Conservation (phyloP, 441 rosid species). For the Populus hybrid region DNA sequence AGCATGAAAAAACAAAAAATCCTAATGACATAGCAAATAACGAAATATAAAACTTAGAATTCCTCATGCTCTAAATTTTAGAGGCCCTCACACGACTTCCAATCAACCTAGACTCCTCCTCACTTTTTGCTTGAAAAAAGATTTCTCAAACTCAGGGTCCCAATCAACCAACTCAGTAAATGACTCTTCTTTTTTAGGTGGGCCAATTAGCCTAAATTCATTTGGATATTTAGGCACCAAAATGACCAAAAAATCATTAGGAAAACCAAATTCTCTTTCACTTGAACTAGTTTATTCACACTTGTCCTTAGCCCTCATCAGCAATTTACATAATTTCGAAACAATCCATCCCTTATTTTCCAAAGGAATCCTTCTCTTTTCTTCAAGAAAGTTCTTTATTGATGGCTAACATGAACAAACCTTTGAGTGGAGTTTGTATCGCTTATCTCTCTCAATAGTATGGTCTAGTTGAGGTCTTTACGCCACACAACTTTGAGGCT, state of each 20-base stretch:
- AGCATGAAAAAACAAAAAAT: background rate
- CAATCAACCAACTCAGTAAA: slow-evolving; percentile 57
- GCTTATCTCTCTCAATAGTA: slow-evolving; percentile 68
- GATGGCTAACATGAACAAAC: slow-evolving; percentile 52
- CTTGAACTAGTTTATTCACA: slow-evolving; percentile 64
- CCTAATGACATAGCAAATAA: background rate
- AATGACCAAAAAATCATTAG: slow-evolving; percentile 56
- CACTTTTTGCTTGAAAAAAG: no score
- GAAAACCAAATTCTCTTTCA: slow-evolving; percentile 84
- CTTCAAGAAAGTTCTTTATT: slow-evolving; percentile 45
- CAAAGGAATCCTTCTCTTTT: slow-evolving; percentile 43
- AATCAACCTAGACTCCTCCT: no score
- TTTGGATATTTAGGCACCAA: slow-evolving; percentile 62
- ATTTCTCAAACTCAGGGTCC: no score
- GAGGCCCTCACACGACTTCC: slow-evolving; percentile 49
- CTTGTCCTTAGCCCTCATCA: slow-evolving; percentile 79
- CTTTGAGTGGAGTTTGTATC: slow-evolving; percentile 46
- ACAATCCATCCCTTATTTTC: slow-evolving; percentile 58
- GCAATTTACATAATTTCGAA: slow-evolving; percentile 64
- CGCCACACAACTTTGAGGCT: slow-evolving; percentile 80
- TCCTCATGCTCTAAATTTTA: no score
- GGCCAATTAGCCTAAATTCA: slow-evolving; percentile 53
- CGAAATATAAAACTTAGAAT: no score
- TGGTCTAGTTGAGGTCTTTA: slow-evolving; percentile 63
- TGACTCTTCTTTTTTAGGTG: slow-evolving; percentile 52